Base-by-base conservation (phyloP, 1,284 basidiomycete species). In the Heterobasidion parviporum region DNA sequence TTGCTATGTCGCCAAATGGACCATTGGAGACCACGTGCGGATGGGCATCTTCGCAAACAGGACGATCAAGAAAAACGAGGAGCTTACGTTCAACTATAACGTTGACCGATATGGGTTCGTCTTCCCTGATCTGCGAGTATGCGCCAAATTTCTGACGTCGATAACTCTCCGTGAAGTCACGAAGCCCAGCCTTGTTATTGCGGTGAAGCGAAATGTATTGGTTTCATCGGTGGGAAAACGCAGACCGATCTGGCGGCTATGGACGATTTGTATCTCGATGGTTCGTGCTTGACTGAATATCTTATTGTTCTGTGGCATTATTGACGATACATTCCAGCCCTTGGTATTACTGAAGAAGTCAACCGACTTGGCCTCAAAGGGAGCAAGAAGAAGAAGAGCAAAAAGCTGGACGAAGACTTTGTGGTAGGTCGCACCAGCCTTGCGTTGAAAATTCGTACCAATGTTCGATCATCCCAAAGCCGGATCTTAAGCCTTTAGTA, bases 1-100 rank as follows among this genome's bases (percentile, higher is more conserved):
- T 66, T 98, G 94, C 69, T 97, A 93, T 67, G 96, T 99, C n/a
- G 94, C 94, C 48, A 98, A 98, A 73, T 99, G 97, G 97, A 94
- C 94, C 15, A 84, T 99, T 12, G 96, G 92, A 9, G 76, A 83
- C 36, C 83, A 90, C 62, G 86, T 99, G 63, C 87, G 96, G 36
- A 99, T 98, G 97, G 96, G 96, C 52, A 98, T 99, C 63, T 99
- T 99, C 67, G 86, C 96, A 26, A 95, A 90, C 67, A 81, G 96
- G 57, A 70, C 81, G 59, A 90, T 99, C 62, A 70, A 79, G 66
- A 81, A 83, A 66, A 74, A 93, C 60, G 97, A 99, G 68, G 97
- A 99, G 72, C 74, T 99, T 60, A 99, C 96, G 0, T 99, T 99
- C 78, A 98, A 99, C 72, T 99, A 99, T 71, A 99, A 99, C 67